Evolutionary conservation across 371 early-diverging fungal genomes (phyloP).

Genomic region (Smittium culicis): DNA sequence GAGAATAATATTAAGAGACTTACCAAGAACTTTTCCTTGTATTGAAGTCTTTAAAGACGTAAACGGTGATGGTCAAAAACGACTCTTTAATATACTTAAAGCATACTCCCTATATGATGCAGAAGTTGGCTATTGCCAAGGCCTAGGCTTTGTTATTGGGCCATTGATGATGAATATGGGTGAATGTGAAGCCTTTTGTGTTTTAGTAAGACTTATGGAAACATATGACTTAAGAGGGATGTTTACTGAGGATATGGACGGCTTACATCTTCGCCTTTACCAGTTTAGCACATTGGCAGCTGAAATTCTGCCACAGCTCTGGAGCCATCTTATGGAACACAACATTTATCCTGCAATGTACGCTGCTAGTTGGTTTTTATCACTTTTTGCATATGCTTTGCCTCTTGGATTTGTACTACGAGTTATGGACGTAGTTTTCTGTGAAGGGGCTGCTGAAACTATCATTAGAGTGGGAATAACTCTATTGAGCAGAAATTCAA

Average conservation of each 20-base stretch:
- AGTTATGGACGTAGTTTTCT: conserved; percentile 69
- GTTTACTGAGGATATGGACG: conserved; percentile 69
- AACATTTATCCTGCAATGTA: conserved; percentile 79
- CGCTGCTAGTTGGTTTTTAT: conserved; percentile 84
- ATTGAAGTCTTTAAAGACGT: conserved; percentile 58
- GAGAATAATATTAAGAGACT: conserved; percentile 75
- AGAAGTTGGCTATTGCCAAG: conserved; percentile 90
- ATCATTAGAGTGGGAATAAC: conserved; percentile 82
- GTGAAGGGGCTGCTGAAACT: conserved; percentile 69
- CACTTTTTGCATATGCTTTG: conserved; percentile 78
- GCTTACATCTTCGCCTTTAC: conserved; percentile 61
- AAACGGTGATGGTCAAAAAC: conserved; percentile 70
- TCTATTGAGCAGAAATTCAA: conserved; percentile 59
- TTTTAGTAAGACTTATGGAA: conserved; percentile 73
- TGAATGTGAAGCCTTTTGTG: conserved; percentile 87
- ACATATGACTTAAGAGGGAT: conserved; percentile 65
- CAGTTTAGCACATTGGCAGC: conserved; percentile 67
- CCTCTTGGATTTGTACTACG: conserved; percentile 60
- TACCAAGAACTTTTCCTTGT: conserved; percentile 81
- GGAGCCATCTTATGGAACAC: conserved; percentile 56
- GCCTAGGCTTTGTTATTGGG: conserved; percentile 74
- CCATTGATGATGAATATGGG: conserved; percentile 86
- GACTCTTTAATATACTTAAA: conserved; percentile 78
- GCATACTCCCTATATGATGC: conserved; percentile 82
- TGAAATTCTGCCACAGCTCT: conserved; percentile 61